Evolutionary conservation across 2,329 filamentous ascomycete genomes (phyloP).

Genomic region (Dothistroma pini): DNA sequence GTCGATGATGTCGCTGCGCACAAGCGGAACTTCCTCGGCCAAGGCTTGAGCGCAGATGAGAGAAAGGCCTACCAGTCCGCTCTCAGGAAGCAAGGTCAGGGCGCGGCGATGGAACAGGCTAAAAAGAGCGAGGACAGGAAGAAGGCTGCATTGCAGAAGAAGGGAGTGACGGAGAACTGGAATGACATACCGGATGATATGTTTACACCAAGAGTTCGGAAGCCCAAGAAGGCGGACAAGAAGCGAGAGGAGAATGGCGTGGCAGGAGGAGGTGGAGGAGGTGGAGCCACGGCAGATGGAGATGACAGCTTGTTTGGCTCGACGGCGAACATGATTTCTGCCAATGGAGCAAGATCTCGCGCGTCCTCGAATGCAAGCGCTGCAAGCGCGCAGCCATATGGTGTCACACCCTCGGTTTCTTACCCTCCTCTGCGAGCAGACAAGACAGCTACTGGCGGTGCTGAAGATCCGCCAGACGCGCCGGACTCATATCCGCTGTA

Average conservation of each 20-base stretch:
- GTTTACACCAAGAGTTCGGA: conserved; percentile 22
- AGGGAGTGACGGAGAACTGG: conserved; percentile 33
- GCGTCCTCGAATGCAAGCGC: conserved; percentile 14
- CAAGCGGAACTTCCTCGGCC: conserved; percentile 54
- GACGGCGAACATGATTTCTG: conserved; percentile 22
- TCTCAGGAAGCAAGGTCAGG: conserved; percentile 53
- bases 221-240: conserved; percentile 16
- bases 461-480: conserved; percentile 35
- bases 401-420: conserved; percentile 51
- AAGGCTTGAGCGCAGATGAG: conserved; percentile 52
- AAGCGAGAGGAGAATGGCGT: conserved; percentile 10
- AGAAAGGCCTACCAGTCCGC: conserved; percentile 59
- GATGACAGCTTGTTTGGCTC: conserved; percentile 31
- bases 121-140: conserved; percentile 50
- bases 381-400: conserved; percentile 21
- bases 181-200: conserved; percentile 37
- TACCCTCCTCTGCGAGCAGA: conserved; percentile 39
- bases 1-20: conserved; percentile 77
- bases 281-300: conserved; percentile 19
- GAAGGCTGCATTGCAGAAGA: conserved; percentile 47
- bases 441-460: conserved; percentile 7
- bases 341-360: conserved; percentile 11
- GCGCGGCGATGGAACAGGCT: conserved; percentile 46
- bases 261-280: conserved; percentile 10
- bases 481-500: conserved; percentile 69